phyloP scores from a whole-genome alignment of 345 rosid genomes.

The Linum trigynum region DNA sequence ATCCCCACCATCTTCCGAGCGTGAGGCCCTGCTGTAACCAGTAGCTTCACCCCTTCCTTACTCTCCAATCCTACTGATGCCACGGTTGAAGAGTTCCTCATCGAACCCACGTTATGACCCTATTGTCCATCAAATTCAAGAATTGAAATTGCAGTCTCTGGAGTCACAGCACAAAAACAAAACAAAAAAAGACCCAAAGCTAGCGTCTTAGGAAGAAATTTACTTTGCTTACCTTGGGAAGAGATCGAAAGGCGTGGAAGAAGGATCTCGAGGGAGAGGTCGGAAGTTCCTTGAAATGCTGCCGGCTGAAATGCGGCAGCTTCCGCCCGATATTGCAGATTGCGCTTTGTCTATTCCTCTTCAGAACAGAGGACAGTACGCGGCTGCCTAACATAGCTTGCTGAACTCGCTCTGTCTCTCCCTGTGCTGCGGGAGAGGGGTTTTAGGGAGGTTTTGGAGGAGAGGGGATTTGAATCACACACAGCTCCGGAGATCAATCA shows the following conservation, averaged over 20 bases:
- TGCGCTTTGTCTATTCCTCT: neutral
- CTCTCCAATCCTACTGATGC: constrained; percentile 36
- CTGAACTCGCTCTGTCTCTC: neutral
- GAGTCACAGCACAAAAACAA: neutral
- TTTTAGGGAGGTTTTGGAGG: neutral
- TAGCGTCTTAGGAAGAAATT: neutral
- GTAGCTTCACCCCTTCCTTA: constrained; percentile 63
- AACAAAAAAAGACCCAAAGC: neutral
- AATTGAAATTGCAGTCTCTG: neutral
- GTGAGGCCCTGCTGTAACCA: constrained; percentile 66
- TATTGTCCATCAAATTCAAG: constrained; percentile 11
- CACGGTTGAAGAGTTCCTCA: constrained; percentile 44
- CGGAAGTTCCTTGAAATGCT: neutral
- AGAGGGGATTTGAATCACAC: neutral
- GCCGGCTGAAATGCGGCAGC: neutral
- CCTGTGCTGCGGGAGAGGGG: neutral
- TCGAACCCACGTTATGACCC: constrained; percentile 36
- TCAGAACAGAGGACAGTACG: neutral
- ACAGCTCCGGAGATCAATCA: neutral
- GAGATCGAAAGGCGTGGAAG: neutral
- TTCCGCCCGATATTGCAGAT: neutral
- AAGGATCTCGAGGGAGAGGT: neutral
- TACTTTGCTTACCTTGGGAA: neutral
- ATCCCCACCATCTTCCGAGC: constrained; percentile 84
- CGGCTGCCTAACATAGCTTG: neutral